Evolutionary conservation across 2,329 filamentous ascomycete genomes (phyloP), one percentile per base, ranked within the genome.

Genomic region (Cladosporium sp.): DNA sequence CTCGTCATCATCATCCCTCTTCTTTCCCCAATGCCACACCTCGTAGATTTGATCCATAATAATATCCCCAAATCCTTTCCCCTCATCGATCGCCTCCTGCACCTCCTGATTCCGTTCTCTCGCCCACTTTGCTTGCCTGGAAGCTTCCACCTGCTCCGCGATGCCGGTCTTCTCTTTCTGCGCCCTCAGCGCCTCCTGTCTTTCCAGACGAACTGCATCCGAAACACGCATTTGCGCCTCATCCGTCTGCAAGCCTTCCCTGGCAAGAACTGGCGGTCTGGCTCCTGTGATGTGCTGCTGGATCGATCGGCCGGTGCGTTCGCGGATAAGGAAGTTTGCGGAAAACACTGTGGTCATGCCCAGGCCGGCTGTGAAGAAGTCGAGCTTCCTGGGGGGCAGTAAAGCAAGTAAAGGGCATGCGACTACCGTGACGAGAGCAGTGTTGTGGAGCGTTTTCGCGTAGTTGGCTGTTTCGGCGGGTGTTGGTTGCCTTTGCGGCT

Each of bases 381-480:
- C 80, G 43, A 84, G 65, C 65, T 83, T 83, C 39, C 81, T 78
- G 1, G 81, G 81, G 8, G 81, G 81, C 8, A 84, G 66, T 13
- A 74, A 60, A 41, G 75, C 74, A 43, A 84, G 70, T 7, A 76
- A 55, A 0, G 81, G 81, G 52, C 77, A 79, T 41, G 73, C 61
- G 16, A 84, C 60, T 22, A 79, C 63, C 41, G 74, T 69, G 49
- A 65, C 69, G 27, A 80, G 65, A 13, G 78, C 73, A 55, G 72
- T 59, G 56, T 72, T 74, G 62, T 75, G 74, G 9, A 67, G 55
- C 25, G 64, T 59, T 32, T 56, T 55, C 11, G 57, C 56, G 47
- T 68, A 67, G 47, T 60, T 55, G 13, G 55, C 55, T 20, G 55
- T 60, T 42, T 64, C 61, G n/a, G 54, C 49, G n/a, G 41, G 9